These are phyloP conservation scores for Heliophila coronopifolia DNA, from an alignment of 441 rosid species.

Conservation along the genomic window DNA sequence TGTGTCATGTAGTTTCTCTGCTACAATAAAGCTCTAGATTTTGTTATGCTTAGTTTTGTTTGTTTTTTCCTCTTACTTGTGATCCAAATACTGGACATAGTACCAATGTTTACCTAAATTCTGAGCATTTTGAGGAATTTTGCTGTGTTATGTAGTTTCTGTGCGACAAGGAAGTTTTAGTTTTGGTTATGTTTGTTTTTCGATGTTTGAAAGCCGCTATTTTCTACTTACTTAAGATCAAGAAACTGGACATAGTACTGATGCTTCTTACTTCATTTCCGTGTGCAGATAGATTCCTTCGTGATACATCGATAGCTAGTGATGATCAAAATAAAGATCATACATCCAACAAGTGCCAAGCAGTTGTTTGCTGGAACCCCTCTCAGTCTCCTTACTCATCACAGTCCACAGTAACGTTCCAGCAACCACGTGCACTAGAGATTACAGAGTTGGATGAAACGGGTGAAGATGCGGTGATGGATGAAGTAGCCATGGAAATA, in stretches of 20 bases:
- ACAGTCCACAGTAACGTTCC: neutral
- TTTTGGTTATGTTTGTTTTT: neutral
- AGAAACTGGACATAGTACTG: neutral
- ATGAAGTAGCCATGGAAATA: conserved; percentile 37
- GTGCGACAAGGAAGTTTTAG: neutral
- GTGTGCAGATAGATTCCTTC: conserved; percentile 37
- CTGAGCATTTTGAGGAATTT: too few species aligned
- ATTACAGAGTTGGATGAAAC: conserved; percentile 42
- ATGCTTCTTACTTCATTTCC: neutral
- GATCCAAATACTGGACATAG: too few species aligned
- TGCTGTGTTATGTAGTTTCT: neutral
- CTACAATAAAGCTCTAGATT: too few species aligned
- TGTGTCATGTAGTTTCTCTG: too few species aligned
- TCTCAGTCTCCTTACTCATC: conserved; percentile 23
- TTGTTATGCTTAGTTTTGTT: too few species aligned
- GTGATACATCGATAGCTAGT: conserved; percentile 9
- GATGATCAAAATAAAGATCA: neutral
- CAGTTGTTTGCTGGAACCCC: conserved; percentile 63
- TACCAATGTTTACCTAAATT: too few species aligned
- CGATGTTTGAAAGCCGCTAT: neutral
- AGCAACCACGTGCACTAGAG: conserved; percentile 26
- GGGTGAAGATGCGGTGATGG: conserved; percentile 30
- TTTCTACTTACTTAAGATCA: neutral
- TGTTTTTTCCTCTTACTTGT: too few species aligned
- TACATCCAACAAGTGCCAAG: conserved; percentile 28